Evolutionary conservation across 2,329 filamentous ascomycete genomes (phyloP).

Genomic region (Pseudopyricularia javanii): DNA sequence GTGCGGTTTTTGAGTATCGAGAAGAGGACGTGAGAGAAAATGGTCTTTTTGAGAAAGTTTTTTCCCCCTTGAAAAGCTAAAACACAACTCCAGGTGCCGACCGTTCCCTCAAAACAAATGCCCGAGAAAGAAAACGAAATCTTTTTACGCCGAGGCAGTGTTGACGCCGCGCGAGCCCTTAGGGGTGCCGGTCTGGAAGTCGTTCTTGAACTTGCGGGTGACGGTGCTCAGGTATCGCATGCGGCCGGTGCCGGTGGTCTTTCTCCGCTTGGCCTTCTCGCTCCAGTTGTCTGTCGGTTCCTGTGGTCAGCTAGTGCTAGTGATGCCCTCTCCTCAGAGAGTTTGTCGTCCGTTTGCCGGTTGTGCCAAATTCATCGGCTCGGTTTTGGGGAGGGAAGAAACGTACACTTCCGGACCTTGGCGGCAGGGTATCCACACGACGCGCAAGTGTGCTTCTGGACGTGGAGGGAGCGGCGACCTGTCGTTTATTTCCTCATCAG

Average conservation of each 20-base stretch:
- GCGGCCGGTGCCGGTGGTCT: constrained; percentile 95
- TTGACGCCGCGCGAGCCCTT: constrained; percentile 65
- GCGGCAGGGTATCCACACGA: constrained; percentile 93
- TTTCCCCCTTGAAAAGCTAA: not conserved
- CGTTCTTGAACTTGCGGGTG: constrained; percentile 91
- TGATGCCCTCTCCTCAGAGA: too few relatives aligned
- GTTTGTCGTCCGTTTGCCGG: too few relatives aligned
- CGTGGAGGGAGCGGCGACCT: constrained; percentile 96
- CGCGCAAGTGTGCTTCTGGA: constrained; percentile 98
- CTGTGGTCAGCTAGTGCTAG: not conserved
- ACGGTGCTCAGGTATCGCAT: constrained; percentile 91
- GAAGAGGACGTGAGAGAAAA: not conserved
- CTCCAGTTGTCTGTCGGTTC: constrained; percentile 83
- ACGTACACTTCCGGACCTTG: constrained; percentile 98
- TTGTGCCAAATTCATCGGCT: too few relatives aligned
- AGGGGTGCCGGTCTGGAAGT: constrained; percentile 83
- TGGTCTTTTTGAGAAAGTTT: not conserved
- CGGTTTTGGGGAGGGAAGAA: constrained; percentile 4
- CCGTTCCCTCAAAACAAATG: not conserved
- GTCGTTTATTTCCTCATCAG: constrained; percentile 13
- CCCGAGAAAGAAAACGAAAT: not conserved
- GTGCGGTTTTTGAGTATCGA: constrained; percentile 1
- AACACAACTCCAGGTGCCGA: not conserved
- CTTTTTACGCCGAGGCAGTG: not conserved
- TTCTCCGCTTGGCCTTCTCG: constrained; percentile 99